Percentiles rank a stretch among this genome's conserved stretches.
Conservation (phyloP, 768 basidiomycete species). For the Mycena galericulata region DNA sequence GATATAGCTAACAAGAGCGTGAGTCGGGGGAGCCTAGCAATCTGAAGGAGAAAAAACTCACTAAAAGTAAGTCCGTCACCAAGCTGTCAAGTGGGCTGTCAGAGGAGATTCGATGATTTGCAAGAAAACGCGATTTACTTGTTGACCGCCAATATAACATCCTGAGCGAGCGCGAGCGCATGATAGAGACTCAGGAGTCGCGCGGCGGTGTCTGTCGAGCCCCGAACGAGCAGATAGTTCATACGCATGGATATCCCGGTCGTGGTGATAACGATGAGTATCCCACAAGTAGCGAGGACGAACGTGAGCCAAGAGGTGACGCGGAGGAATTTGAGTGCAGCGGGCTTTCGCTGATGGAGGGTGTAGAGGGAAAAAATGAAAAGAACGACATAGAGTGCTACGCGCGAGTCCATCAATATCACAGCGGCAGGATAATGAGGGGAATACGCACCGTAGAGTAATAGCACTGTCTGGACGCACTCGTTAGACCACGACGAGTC, state of each 20-base stretch:
- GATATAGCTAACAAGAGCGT: slow-evolving; percentile 2
- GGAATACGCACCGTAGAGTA: slow-evolving; percentile 17
- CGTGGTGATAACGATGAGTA: not conserved
- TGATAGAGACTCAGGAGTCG: slow-evolving; percentile 6
- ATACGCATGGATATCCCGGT: slow-evolving; percentile 12
- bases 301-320: slow-evolving; percentile 19
- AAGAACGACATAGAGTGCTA: slow-evolving; percentile 18
- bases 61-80: slow-evolving; percentile 21
- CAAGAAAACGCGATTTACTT: not conserved
- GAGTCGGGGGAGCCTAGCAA: not conserved
- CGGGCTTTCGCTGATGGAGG: not conserved
- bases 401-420: not conserved
- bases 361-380: slow-evolving; percentile 15
- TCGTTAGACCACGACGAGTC: not conserved
- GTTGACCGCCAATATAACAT: slow-evolving; percentile 15
- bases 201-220: not conserved
- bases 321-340: slow-evolving; percentile 15
- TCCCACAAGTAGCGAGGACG: not conserved
- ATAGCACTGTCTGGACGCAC: not conserved
- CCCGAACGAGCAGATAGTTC: slow-evolving; percentile 10
- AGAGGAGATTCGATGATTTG: not conserved
- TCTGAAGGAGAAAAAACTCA: not conserved
- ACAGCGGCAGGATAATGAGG: not conserved
- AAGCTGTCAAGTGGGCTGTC: not conserved
- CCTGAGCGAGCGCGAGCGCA: slow-evolving; percentile 10